Base-by-base conservation (phyloP, 768 basidiomycete species). In the Lactarius sp. region DNA sequence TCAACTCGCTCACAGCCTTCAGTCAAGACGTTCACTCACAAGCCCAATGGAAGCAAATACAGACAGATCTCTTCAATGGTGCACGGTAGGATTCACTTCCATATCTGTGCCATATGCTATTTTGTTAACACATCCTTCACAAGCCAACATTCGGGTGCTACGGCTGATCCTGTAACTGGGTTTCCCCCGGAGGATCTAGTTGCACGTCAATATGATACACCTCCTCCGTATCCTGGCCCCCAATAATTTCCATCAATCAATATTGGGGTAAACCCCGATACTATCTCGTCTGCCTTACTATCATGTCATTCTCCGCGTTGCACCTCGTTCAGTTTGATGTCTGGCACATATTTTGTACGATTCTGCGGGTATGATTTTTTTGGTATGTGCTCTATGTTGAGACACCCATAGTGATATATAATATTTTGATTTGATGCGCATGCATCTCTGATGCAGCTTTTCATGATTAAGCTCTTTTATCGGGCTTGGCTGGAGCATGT, bases 81-180 rank as follows among this genome's bases (percentile, higher is more conserved):
- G 55, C 49, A 27, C 55, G 55, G 61, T 62, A 33, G 6, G 61
- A 16, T 51, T 49, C 46, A 6, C 18, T 18, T n/a, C 42, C 18
- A 27, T 8, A 2, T 36, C 7, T 36, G 6, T 33, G 14, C 8
- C 8, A 22, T 49, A 1, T 12, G 6, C 4, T 16, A 10, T 14
- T 14, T 52, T 46, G 22, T 16, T 57, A 6, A 57, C 22, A n/a
- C 8, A 10, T 16, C 7, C 42, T 9, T 55, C 9, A 6, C 9
- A 42, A 62, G 55, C 39, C 13, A 9, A 51, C 49, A 62, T 18
- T 55, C 61, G 4, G 55, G 61, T 27, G 31, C 6, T n/a, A 41
- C 50, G 7, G 31, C 39, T 33, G 27, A 27, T 2, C 34, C 50
- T 37, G 20, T 31, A n/a, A 52, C 50, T 1, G 41, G 53, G 8